A percentile compares a stretch with the other conserved stretches of the same genome.
These are phyloP conservation scores for Pseudomassariella vexata DNA, from an alignment of 2,329 filamentous ascomycete genomes.

Conservation along the genomic window DNA sequence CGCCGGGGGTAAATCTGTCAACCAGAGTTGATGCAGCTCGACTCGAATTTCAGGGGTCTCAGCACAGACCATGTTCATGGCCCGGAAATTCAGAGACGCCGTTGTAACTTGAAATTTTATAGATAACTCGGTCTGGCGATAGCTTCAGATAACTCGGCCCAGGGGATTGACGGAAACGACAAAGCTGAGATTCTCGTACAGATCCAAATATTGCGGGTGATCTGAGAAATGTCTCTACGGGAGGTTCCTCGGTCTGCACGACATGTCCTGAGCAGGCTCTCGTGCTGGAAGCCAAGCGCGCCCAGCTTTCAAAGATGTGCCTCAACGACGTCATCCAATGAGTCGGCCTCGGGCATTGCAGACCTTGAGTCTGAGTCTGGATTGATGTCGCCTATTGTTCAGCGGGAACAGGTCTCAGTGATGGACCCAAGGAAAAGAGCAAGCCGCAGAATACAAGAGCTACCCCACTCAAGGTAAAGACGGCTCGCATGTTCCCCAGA, in stretches of 20 bases:
- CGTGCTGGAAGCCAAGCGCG: conserved; percentile 16
- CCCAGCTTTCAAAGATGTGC: conserved; percentile 32
- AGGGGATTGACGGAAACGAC: background rate
- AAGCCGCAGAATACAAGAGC: conserved; percentile 20
- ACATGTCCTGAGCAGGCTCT: conserved; percentile 16
- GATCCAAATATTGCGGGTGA: too few relatives aligned
- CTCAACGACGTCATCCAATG: conserved; percentile 37
- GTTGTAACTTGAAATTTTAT: conserved; percentile 3
- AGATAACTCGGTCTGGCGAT: conserved; percentile 1
- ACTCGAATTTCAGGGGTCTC: too few relatives aligned
- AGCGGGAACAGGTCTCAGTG: conserved; percentile 32
- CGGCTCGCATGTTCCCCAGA: background rate
- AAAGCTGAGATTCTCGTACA: background rate
- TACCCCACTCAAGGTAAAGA: conserved; percentile 18
- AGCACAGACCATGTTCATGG: conserved; percentile 3
- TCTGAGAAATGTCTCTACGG: conserved; percentile 13
- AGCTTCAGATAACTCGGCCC: conserved; percentile 2
- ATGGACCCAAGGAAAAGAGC: conserved; percentile 40
- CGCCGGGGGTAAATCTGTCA: too few relatives aligned
- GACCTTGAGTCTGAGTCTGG: conserved; percentile 49
- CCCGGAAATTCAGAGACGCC: conserved; percentile 6
- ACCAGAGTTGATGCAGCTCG: too few relatives aligned
- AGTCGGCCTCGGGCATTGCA: conserved; percentile 25
- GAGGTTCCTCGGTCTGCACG: conserved; percentile 20
- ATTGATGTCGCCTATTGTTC: conserved; percentile 32